These are phyloP conservation scores for Aspergillus caelatus DNA, from an alignment of 2,329 filamentous ascomycete genomes.

Conservation along the genomic window DNA sequence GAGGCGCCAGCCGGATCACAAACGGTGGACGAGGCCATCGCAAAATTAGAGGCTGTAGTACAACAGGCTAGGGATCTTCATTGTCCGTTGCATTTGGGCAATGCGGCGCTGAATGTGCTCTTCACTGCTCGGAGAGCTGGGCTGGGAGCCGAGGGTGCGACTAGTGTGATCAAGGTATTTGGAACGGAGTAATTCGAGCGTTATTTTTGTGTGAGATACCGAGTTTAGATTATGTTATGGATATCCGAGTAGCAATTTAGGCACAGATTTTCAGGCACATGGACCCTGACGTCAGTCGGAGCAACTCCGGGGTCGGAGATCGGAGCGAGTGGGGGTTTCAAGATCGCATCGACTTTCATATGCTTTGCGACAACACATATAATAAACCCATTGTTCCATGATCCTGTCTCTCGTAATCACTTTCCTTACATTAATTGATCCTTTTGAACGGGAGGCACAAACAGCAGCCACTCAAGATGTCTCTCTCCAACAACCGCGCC, in stretches of 20 bases:
- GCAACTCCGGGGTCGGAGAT: slow-evolving; percentile 15
- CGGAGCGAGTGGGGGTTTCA: slow-evolving; percentile 1
- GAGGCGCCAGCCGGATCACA: slow-evolving; percentile 35
- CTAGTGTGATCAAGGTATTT: slow-evolving; percentile 39
- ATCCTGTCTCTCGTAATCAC: background rate
- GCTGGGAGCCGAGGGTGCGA: slow-evolving; percentile 31
- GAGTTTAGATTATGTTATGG: background rate
- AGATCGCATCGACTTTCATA: background rate
- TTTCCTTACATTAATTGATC: background rate
- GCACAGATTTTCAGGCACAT: background rate
- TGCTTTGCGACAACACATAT: background rate
- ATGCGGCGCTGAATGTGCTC: slow-evolving; percentile 39
- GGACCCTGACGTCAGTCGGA: slow-evolving; percentile 16
- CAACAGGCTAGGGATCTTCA: slow-evolving; percentile 45
- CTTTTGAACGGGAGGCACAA: background rate
- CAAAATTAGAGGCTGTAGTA: slow-evolving; percentile 45
- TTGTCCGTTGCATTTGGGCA: slow-evolving; percentile 42
- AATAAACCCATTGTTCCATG: background rate
- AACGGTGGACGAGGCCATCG: slow-evolving; percentile 41
- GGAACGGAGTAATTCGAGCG: slow-evolving; percentile 11
- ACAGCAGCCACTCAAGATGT: slow-evolving; percentile 42
- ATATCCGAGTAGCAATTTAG: background rate
- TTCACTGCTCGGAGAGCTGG: slow-evolving; percentile 36
- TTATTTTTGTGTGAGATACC: background rate
- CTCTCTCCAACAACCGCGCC: slow-evolving; percentile 53